Base-by-base conservation (phyloP, 2,329 filamentous ascomycete genomes). In the Botryotinia narcissicola region DNA sequence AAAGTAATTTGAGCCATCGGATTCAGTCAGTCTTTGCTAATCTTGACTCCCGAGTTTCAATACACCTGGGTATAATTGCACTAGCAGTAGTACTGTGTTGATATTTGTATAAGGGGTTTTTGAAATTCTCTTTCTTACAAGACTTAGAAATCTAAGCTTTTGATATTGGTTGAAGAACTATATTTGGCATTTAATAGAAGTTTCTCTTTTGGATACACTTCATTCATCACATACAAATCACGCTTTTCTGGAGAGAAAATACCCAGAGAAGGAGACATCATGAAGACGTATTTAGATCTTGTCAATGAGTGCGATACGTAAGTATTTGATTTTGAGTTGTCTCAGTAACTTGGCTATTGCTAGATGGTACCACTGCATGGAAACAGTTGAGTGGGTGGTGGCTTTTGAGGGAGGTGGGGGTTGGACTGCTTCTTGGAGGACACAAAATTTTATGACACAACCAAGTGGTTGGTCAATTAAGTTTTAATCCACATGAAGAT, bases 221-320 rank as follows among this genome's bases (percentile, higher is more conserved):
- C 14, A 29, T 29, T 57, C 51, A 14, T 16, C 51, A n/a, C 48
- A 29, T 44, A 20, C 46, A 16, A 51, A 51, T n/a, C 63, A 51
- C 42, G 29, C 35, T 12, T 67, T 40, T 37, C 22, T 16, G 4
- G 8, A 35, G 5, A 51, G 37, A 32, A 18, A 37, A 25, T 51
- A 51, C 4, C 9, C 7, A 29, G 51, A 66, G 14, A 9, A 29
- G 40, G 4, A n/a, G 35, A 68, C 22, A 74, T 35, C 22, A 78
- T 77, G 76, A 81, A 79, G 74, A 77, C 78, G 51, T 86, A 86
- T 77, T 80, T 89, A 18, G 88, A 90, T 73, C 81, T 90, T 37
- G 81, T 89, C 73, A 83, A 85, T 74, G 84, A 86, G 72, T 86
- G 85, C 71, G 88, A 90, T 82, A 83, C 81, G 88, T 90, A 81